These are phyloP conservation scores for Boletales sp. DNA, from an alignment of 768 basidiomycete species.

Conservation along the genomic window DNA sequence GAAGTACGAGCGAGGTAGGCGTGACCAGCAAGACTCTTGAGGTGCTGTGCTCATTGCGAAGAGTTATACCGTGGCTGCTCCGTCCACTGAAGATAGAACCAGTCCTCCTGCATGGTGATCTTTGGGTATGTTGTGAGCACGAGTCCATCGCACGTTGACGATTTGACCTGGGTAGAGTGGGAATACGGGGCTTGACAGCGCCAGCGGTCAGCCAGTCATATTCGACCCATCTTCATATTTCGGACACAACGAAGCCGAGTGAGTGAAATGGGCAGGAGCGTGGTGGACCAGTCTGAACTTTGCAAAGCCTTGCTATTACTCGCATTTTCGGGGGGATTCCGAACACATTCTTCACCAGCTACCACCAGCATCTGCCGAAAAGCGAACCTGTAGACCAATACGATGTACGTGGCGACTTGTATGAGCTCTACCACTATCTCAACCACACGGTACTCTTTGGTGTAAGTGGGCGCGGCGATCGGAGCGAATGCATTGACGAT, in stretches of 20 bases:
- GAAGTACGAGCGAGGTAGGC: conserved; percentile 46
- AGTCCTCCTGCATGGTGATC: conserved; percentile 73
- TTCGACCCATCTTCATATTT: conserved; percentile 79
- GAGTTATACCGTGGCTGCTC: conserved; percentile 72
- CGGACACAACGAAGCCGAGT: conserved; percentile 84
- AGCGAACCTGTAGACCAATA: conserved; percentile 65
- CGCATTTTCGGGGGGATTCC: conserved; percentile 79
- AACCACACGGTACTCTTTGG: conserved; percentile 81
- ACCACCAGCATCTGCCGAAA: conserved; percentile 61
- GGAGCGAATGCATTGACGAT: neutral
- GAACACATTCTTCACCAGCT: conserved; percentile 55
- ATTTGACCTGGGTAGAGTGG: conserved; percentile 49
- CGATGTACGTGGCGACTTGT: conserved; percentile 59
- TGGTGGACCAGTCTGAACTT: conserved; percentile 1
- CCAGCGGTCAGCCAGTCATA: conserved; percentile 57
- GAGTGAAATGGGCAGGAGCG: conserved; percentile 21
- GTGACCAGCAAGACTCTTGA: neutral
- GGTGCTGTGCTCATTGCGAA: conserved; percentile 26
- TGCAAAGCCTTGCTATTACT: conserved; percentile 64
- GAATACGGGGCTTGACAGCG: conserved; percentile 59
- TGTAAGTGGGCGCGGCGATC: conserved; percentile 38
- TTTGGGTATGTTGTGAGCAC: conserved; percentile 56
- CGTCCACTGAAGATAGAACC: conserved; percentile 56
- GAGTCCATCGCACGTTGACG: neutral
- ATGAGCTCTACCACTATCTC: conserved; percentile 77